Conservation (phyloP, 2,329 filamentous ascomycete species). For the Pyricularia sp. region DNA sequence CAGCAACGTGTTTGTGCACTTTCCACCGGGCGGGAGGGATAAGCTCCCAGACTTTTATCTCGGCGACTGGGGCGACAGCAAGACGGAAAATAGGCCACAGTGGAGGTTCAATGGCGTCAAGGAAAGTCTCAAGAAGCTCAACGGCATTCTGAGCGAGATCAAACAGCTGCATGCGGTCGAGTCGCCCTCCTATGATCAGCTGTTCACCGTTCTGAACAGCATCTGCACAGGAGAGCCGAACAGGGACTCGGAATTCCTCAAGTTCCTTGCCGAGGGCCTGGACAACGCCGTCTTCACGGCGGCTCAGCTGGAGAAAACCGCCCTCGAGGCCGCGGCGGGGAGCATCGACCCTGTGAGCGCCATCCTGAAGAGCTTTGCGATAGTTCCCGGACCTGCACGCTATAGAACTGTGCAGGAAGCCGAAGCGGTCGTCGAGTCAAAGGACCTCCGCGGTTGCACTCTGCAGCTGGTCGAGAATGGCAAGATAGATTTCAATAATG, state of each 20-base stretch:
- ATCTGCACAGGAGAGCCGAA: background rate
- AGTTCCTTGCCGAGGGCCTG: background rate
- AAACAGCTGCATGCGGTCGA: background rate
- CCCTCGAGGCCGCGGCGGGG: background rate
- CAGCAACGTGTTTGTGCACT: background rate
- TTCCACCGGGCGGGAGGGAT: background rate
- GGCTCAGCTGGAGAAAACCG: background rate
- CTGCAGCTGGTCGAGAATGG: background rate
- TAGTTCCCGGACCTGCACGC: background rate
- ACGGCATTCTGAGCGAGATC: background rate
- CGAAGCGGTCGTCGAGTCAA: background rate
- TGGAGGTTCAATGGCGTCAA: background rate
- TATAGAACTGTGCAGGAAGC: background rate
- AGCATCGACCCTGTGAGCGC: background rate
- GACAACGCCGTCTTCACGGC: background rate
- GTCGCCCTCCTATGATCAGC: background rate
- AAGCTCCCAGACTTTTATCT: background rate
- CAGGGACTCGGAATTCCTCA: background rate
- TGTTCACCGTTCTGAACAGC: background rate
- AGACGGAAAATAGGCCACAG: background rate
- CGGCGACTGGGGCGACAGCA: background rate
- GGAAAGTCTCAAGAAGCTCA: background rate
- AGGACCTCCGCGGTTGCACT: background rate
- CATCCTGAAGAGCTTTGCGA: background rate
- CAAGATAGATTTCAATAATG: background rate